Conservation (phyloP, 768 basidiomycete genomes). For the Saitozyma podzolica region DNA sequence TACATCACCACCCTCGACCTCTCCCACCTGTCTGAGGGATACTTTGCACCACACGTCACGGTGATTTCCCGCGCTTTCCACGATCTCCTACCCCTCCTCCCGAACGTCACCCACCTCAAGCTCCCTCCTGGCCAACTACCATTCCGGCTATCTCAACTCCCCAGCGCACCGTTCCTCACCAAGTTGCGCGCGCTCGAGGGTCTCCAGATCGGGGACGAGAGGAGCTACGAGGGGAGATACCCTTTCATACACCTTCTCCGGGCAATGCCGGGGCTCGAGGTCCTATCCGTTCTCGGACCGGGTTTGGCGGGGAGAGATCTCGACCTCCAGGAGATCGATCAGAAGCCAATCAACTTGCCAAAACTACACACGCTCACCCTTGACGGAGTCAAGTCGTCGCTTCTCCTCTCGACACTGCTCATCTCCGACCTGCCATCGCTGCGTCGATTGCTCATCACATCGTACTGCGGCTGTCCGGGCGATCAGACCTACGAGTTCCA, state of each 20-base stretch:
- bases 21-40: slow-evolving; percentile 52
- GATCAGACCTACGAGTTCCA: slow-evolving; percentile 37
- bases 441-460: slow-evolving; percentile 26
- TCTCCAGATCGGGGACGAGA: slow-evolving; percentile 10
- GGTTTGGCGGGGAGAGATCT: slow-evolving; percentile 6
- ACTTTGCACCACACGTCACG: slow-evolving; percentile 19
- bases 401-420: slow-evolving; percentile 30
- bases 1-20: slow-evolving; percentile 80
- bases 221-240: slow-evolving; percentile 11
- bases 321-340: neutral
- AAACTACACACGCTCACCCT: slow-evolving; percentile 40
- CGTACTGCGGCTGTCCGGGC: slow-evolving; percentile 19
- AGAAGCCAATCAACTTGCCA: slow-evolving; percentile 19
- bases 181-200: slow-evolving; percentile 25
- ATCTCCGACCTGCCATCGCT: slow-evolving; percentile 37
- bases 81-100: slow-evolving; percentile 44
- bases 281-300: slow-evolving; percentile 26
- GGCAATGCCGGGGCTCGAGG: slow-evolving; percentile 20
- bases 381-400: slow-evolving; percentile 27
- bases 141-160: slow-evolving; percentile 16
- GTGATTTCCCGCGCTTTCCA: slow-evolving; percentile 11
- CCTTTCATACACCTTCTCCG: slow-evolving; percentile 20
- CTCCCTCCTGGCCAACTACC: slow-evolving; percentile 30
- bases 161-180: slow-evolving; percentile 14
- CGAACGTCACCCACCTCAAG: slow-evolving; percentile 41